Percentiles rank a stretch among this genome's conserved stretches.
phyloP scores from a whole-genome alignment of 2,329 filamentous ascomycete genomes.

The Trichophyton simii region DNA sequence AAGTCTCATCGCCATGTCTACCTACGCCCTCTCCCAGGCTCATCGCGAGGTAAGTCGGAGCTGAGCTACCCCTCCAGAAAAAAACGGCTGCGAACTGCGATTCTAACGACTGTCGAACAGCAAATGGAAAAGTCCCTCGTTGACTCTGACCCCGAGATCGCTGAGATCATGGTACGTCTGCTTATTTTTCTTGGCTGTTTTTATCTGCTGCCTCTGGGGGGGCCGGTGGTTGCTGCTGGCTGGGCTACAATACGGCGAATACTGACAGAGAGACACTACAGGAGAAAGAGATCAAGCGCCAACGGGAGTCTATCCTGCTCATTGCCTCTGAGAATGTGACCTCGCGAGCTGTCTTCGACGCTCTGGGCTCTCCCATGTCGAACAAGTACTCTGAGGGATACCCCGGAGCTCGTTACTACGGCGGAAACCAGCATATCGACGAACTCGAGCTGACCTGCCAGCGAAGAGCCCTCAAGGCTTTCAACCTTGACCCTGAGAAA shows the following conservation, averaged over 20 bases:
- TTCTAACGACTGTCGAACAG: conserved; percentile 35
- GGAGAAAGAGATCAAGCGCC: conserved; percentile 89
- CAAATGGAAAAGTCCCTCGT: conserved; percentile 92
- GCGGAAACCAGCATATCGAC: conserved; percentile 98
- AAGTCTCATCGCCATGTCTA: conserved; percentile 26
- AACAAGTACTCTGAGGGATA: conserved; percentile 99
- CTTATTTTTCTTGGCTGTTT: neutral
- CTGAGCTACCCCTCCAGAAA: conserved; percentile 11
- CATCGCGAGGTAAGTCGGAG: conserved; percentile 48
- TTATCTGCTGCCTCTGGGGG: neutral
- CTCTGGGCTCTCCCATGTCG: conserved; percentile 84
- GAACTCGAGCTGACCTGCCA: conserved; percentile 92
- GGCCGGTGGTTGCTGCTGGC: neutral
- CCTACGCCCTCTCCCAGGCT: conserved; percentile 53
- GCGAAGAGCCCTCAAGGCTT: conserved; percentile 79
- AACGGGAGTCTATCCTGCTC: conserved; percentile 95
- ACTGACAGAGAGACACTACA: conserved; percentile 26
- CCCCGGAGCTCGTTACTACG: conserved; percentile 96
- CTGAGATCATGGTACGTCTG: conserved; percentile 76
- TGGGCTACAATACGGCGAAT: neutral
- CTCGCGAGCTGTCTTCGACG: conserved; percentile 94
- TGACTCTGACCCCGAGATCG: conserved; percentile 86
- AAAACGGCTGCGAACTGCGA: neutral
- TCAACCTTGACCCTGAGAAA: conserved; percentile 71
- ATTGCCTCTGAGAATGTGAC: conserved; percentile 99